Evolutionary conservation across 495 filamentous ascomycete species (phyloP).

Genomic region (Tuber indicum): DNA sequence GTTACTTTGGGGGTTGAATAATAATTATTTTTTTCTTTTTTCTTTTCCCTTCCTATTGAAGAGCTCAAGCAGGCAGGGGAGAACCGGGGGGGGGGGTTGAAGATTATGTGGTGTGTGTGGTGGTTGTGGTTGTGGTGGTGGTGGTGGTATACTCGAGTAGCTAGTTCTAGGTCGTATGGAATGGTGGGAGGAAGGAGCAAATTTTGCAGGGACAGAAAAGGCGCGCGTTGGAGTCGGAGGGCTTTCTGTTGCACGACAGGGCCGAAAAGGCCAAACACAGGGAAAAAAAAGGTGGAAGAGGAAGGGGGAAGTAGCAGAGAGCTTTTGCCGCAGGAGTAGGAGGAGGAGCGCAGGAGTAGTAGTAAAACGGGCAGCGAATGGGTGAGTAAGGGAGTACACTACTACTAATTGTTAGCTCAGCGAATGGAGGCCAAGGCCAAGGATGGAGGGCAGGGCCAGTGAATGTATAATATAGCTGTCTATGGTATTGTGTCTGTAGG

Average conservation of each 20-base stretch:
- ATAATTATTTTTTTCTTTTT: constrained; percentile 34
- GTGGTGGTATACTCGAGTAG: background rate
- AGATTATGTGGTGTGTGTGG: background rate
- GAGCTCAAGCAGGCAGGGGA: background rate
- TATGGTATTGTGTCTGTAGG: background rate
- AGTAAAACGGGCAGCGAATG: background rate
- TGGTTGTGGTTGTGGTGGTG: background rate
- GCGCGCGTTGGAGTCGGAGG: constrained; percentile 4
- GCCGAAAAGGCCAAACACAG: background rate
- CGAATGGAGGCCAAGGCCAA: background rate
- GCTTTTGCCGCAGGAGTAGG: background rate
- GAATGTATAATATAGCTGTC: background rate
- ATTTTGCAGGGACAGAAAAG: background rate
- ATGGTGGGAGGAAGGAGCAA: background rate
- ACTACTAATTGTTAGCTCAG: background rate
- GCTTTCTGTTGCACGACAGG: background rate
- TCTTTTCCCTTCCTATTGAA: background rate
- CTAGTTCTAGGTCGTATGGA: background rate
- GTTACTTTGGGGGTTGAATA: constrained; percentile 8
- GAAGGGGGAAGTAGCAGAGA: background rate
- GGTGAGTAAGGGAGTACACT: background rate
- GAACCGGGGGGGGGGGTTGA: background rate
- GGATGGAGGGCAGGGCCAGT: background rate
- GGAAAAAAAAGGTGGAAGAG: background rate
- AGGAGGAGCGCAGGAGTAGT: constrained; percentile 1